Evolutionary conservation across 2,329 filamentous ascomycete genomes (phyloP), one percentile per base, ranked within the genome.

Genomic region (Didymella pomorum): DNA sequence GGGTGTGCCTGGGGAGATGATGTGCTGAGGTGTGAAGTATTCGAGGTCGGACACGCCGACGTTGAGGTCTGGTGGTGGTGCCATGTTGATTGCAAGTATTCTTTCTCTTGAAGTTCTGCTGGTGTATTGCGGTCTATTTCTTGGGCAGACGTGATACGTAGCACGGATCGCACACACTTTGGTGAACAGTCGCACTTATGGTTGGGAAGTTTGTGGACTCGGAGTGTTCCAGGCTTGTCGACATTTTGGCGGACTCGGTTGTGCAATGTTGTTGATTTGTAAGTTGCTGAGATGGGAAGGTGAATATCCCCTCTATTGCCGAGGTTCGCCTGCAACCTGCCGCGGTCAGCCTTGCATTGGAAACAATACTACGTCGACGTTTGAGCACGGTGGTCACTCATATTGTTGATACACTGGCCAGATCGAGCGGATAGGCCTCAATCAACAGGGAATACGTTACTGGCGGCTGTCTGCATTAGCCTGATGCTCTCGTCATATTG

Each of bases 11-110:
- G 81, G 79, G 4, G 75, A 75, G 14, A 70, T 72, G 41, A 73
- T 52, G 62, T 83, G 81, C 11, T 74, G 65, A 10, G 80, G 81
- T 1, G 80, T 82, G 69, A 80, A 83, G 72, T 80, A 83, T 11
- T 79, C 69, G 37, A 77, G 55, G 48, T 61, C 63, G 16, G 65
- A 58, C 25, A 69, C 69, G 18, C 70, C 69, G 10, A 49, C 42
- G 52, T 75, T 75, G 48, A 72, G 63, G 25, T 72, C 68, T 57
- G 62, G 52, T 8, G 68, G 66, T 20, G 71, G 51, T 56, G 52
- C 46, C 57, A 60, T 60, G 3, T 39, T 58, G 23, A n/a, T 18
- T n/a, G 18, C 10, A n/a, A 10, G 14, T 56, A n/a, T 14, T 4
- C 23, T 9, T 42, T 37, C 12, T 53, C 10, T 53, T 44, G 4